These are phyloP conservation scores for Naumovozyma dairenensis DNA, from an alignment of 805 yeast species.

Conservation along the genomic window DNA sequence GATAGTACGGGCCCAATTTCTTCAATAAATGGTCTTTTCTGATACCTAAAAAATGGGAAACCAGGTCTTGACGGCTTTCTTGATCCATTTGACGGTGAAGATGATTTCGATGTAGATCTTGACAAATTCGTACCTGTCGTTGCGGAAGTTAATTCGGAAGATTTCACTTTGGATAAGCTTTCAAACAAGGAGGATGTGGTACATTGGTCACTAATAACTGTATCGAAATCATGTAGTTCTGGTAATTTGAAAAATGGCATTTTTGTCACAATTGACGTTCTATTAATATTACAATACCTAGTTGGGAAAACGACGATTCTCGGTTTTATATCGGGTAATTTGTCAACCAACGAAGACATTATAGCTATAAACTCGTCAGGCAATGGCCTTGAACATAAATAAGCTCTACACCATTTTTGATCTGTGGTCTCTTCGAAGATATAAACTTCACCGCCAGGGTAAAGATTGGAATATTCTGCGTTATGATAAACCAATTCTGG, in stretches of 20 bases:
- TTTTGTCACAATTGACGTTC: constrained; percentile 33
- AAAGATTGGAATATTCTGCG: constrained; percentile 41
- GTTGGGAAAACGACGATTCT: constrained; percentile 54
- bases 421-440: constrained; percentile 51
- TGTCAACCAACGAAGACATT: constrained; percentile 42
- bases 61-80: constrained; percentile 37
- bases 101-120: constrained; percentile 13
- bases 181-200: constrained; percentile 30
- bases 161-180: constrained; percentile 18
- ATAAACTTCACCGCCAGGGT: constrained; percentile 70
- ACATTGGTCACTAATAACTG: constrained; percentile 6
- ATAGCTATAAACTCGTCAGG: constrained; percentile 62
- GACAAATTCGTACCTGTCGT: constrained; percentile 25
- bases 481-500: constrained; percentile 27
- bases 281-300: constrained; percentile 38
- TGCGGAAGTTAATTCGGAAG: constrained; percentile 1
- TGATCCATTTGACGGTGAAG: constrained; percentile 6
- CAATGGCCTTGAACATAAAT: constrained; percentile 54
- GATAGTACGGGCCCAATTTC: constrained; percentile 52
- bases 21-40: constrained; percentile 37
- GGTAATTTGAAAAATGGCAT: constrained; percentile 26
- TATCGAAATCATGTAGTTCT: constrained; percentile 13
- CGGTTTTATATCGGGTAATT: constrained; percentile 47
- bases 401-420: constrained; percentile 72
- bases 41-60: constrained; percentile 42